Conservation (phyloP, 352 stramenopile genomes). For the Globisporangium irregulare region DNA sequence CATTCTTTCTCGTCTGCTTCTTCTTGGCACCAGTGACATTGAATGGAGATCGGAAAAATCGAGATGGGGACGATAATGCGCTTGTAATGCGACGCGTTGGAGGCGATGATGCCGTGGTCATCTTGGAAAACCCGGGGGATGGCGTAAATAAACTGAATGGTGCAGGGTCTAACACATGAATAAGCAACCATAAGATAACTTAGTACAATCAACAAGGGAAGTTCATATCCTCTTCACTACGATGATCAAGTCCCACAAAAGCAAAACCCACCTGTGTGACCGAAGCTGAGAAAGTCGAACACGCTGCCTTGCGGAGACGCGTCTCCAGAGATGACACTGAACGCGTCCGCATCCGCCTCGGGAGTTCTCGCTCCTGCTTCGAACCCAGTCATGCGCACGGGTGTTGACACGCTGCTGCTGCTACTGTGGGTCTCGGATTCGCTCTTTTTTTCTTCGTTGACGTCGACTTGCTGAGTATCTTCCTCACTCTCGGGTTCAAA, state of each 20-base stretch:
- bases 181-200: not conserved
- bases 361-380: slow-evolving; percentile 22
- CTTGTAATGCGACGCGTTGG: slow-evolving; percentile 26
- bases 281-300: slow-evolving; percentile 52
- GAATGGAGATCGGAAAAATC: slow-evolving; percentile 73
- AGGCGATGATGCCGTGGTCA: slow-evolving; percentile 19
- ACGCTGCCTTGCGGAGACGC: slow-evolving; percentile 38
- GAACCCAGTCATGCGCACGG: slow-evolving; percentile 10
- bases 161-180: slow-evolving; percentile 17
- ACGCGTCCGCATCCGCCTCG: slow-evolving; percentile 23
- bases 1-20: slow-evolving; percentile 11
- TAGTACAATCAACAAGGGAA: not conserved
- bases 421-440: slow-evolving; percentile 15
- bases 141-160: slow-evolving; percentile 56
- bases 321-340: slow-evolving; percentile 56
- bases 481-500: slow-evolving; percentile 17
- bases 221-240: not conserved
- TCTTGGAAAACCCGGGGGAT: slow-evolving; percentile 31
- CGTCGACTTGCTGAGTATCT: slow-evolving; percentile 5
- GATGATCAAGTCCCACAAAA: not conserved
- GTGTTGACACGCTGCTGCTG: slow-evolving; percentile 18
- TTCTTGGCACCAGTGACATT: slow-evolving; percentile 22
- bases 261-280: slow-evolving; percentile 21
- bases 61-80: slow-evolving; percentile 50
- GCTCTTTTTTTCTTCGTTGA: slow-evolving; percentile 3